Evolutionary conservation across 257 asterid species (phyloP), one percentile per base, ranked within the genome.

Genomic region (Rauvolfia tetraphylla): DNA sequence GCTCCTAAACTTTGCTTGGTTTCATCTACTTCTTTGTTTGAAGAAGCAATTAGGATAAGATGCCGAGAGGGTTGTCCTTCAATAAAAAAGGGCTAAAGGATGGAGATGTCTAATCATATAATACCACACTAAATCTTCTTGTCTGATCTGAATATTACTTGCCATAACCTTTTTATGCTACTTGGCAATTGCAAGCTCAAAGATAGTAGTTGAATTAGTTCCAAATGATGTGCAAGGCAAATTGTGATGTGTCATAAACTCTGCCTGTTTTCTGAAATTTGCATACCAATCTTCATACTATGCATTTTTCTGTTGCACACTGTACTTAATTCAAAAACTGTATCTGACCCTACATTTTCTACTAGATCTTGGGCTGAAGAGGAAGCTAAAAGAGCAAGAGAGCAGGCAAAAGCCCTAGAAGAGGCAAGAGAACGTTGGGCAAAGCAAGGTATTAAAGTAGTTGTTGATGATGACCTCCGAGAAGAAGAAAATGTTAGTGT

Each of bases 301-400:
- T 68, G 54, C 12, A 39, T 22, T 77, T 31, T 33, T 15, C 23
- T 17, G 48, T 27, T 38, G 59, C 44, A 34, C 49, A 23, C 14
- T 23, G 10, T 38, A 29, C 25, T 23, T 38, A 4, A 0, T 8
- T 5, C 7, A 3, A 67, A 9, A 67, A 38, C 13, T 67, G 49
- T 67, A 67, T 20, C 72, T 67, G 36, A 67, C 31, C 46, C 48
- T 72, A 33, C 75, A 71, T 66, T 80, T 68, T 80, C 72, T 36
- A 65, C 49, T 83, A 95, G 99, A 80, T 75, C 90, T 75, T 95
- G 99, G 99, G 98, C 98, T 36, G 97, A 95, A 86, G 97, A 93
- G 44, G 99, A 95, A 86, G 97, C 96, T 41, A 95, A 87, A 83
- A 90, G 88, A 81, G 99, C 98, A 79, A 87, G 96, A 82, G 97